Conservation (phyloP, 768 basidiomycete genomes). For the Lactarius akahatsu region DNA sequence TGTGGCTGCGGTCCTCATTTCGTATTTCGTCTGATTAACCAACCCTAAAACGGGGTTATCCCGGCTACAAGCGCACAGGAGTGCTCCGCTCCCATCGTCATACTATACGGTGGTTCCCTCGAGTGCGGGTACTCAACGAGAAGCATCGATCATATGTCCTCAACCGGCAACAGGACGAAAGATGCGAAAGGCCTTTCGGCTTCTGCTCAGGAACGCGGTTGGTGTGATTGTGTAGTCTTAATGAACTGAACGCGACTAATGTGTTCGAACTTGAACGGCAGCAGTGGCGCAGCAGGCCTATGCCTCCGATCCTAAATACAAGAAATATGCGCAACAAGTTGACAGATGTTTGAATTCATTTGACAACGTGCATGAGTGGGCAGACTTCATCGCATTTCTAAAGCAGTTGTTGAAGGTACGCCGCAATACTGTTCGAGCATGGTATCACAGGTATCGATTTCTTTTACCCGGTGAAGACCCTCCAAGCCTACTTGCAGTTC, state of each 20-base stretch:
- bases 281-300: constrained; percentile 55
- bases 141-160: constrained; percentile 12
- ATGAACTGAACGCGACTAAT: constrained; percentile 5
- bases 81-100: constrained; percentile 50
- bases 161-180: constrained; percentile 8
- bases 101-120: constrained; percentile 56
- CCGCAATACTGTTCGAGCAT: constrained; percentile 16
- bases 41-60: constrained; percentile 20
- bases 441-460: not conserved
- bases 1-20: not conserved
- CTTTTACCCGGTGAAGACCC: constrained; percentile 53
- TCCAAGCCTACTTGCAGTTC: constrained; percentile 92
- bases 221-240: constrained; percentile 30
- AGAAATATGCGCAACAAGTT: constrained; percentile 89
- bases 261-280: constrained; percentile 31
- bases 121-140: not conserved
- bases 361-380: constrained; percentile 98
- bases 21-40: no score
- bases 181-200: constrained; percentile 30
- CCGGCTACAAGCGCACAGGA: not conserved
- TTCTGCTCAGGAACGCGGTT: constrained; percentile 52
- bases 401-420: constrained; percentile 88
- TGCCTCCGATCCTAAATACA: constrained; percentile 86
- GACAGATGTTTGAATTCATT: constrained; percentile 92
- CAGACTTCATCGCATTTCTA: constrained; percentile 97